A percentile compares a stretch with the other conserved stretches of the same genome.
These are phyloP conservation scores for Agapanthus africanus DNA, from an alignment of 106 monocot species.

Conservation along the genomic window DNA sequence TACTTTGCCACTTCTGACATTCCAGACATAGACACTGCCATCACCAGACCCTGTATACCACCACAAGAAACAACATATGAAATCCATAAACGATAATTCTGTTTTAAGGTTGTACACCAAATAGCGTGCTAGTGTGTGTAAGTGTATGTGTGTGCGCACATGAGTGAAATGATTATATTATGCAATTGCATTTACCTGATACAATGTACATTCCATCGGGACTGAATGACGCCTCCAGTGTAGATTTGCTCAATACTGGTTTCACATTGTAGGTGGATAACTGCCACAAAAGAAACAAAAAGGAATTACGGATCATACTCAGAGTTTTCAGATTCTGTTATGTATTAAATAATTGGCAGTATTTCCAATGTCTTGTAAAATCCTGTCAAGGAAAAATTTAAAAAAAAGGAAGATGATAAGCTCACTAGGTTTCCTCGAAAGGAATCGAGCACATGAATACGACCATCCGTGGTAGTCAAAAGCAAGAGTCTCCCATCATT, in stretches of 20 bases:
- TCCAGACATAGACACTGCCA: slow-evolving; percentile 92
- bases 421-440: slow-evolving; percentile 78
- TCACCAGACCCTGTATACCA: slow-evolving; percentile 77
- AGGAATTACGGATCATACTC: slow-evolving; percentile 6
- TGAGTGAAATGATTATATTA: no score
- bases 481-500: slow-evolving; percentile 84
- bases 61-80: not conserved
- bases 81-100: no score
- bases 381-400: no score
- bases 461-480: slow-evolving; percentile 76
- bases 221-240: slow-evolving; percentile 95
- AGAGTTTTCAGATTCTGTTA: no score
- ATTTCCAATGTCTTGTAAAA: no score
- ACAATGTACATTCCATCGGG: slow-evolving; percentile 79
- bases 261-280: slow-evolving; percentile 83
- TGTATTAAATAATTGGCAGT: no score
- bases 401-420: not conserved
- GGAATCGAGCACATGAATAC: slow-evolving; percentile 89
- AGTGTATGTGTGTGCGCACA: not conserved
- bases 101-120: no score
- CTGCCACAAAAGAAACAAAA: slow-evolving; percentile 22
- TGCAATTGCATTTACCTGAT: slow-evolving; percentile 57
- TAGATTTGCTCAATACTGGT: slow-evolving; percentile 61
- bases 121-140: not conserved
- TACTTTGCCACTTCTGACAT: slow-evolving; percentile 76